Conservation (phyloP, 2,329 filamentous ascomycete genomes). For the Fusarium luffae region DNA sequence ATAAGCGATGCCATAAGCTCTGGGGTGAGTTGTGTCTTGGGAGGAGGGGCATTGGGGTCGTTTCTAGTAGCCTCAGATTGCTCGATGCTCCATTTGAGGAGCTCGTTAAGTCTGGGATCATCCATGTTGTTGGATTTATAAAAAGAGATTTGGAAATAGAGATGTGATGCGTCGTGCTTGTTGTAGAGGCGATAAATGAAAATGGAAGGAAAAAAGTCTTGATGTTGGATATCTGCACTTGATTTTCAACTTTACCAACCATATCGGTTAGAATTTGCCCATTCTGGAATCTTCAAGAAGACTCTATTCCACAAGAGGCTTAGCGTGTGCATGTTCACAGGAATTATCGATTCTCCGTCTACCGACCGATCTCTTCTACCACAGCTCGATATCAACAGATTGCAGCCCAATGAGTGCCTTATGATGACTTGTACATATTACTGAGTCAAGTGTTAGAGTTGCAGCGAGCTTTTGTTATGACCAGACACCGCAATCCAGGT, state of each 20-base stretch:
- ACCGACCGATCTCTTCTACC: constrained; percentile 6
- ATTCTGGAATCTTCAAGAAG: constrained; percentile 59
- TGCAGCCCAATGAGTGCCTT: constrained; percentile 7
- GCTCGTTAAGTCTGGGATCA: constrained; percentile 73
- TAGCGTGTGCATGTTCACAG: constrained; percentile 40
- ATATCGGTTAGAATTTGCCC: constrained; percentile 44
- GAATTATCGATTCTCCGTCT: constrained; percentile 36
- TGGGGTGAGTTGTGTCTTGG: constrained; percentile 66
- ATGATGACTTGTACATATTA: constrained; percentile 1
- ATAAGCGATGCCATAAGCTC: constrained; percentile 80
- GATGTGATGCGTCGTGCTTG: background rate
- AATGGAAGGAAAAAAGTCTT: constrained; percentile 7
- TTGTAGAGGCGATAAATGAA: background rate
- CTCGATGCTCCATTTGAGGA: constrained; percentile 80
- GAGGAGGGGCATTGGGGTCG: constrained; percentile 48
- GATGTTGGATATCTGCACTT: constrained; percentile 20
- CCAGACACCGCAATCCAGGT: constrained; percentile 13
- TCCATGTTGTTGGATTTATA: constrained; percentile 51
- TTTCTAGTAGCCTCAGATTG: constrained; percentile 54
- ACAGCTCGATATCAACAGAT: constrained; percentile 11
- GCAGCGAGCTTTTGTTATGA: background rate
- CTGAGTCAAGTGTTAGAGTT: background rate
- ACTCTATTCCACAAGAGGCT: constrained; percentile 39
- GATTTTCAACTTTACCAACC: constrained; percentile 34
- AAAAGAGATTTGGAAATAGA: background rate